Percentiles rank a stretch among this genome's conserved stretches.
Evolutionary conservation across 1,139 yeast species (phyloP).

Genomic region (Candida labiduridarum): DNA sequence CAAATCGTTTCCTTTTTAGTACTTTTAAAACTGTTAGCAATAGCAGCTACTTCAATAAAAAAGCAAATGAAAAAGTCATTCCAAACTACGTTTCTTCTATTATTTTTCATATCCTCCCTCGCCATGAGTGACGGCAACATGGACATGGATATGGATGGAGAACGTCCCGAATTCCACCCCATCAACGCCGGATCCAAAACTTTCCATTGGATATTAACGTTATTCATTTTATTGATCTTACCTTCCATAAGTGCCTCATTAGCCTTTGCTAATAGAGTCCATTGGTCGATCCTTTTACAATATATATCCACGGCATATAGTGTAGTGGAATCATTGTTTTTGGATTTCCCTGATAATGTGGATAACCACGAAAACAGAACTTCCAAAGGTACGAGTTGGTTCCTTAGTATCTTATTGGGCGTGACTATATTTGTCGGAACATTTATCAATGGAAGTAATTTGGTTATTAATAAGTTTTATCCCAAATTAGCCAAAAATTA

Average conservation of each 20-base stretch:
- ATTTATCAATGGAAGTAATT: conserved; percentile 54
- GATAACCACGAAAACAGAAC: conserved; percentile 67
- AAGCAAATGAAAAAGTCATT: neutral
- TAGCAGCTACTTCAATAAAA: no score
- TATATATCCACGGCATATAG: conserved; percentile 51
- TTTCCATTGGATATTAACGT: conserved; percentile 63
- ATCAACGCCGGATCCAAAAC: conserved; percentile 54
- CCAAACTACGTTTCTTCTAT: neutral
- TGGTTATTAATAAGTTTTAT: conserved; percentile 40
- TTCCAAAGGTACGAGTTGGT: conserved; percentile 67
- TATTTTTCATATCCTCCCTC: neutral
- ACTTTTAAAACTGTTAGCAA: no score
- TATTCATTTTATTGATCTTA: conserved; percentile 46
- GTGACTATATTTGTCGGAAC: conserved; percentile 55
- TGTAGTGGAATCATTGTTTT: conserved; percentile 54
- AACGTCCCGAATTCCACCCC: conserved; percentile 44
- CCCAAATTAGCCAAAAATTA: conserved; percentile 31
- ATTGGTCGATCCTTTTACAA: conserved; percentile 51
- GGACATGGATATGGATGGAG: conserved; percentile 35
- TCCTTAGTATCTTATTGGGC: conserved; percentile 50
- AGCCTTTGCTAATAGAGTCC: conserved; percentile 54
- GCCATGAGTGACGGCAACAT: conserved; percentile 13
- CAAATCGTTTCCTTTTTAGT: neutral
- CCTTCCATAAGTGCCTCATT: conserved; percentile 59
- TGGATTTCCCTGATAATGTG: conserved; percentile 61